Evolutionary conservation across 2,329 filamentous ascomycete species (phyloP), one percentile per base, ranked within the genome.

Genomic region (Xylogone sp.): DNA sequence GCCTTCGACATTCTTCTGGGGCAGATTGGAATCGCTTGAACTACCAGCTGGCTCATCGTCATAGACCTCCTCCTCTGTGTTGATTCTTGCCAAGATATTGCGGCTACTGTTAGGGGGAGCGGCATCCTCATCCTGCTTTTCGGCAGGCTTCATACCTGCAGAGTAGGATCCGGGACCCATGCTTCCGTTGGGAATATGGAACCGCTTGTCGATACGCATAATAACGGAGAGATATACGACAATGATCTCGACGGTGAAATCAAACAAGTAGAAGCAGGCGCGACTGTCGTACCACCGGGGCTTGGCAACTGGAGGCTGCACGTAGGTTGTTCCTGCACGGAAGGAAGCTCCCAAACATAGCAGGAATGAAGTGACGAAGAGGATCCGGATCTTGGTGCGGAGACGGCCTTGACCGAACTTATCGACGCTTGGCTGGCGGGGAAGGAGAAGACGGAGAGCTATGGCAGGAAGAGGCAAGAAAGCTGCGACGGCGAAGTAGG

Each of bases 221-320:
- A 87, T 62, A 0, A 84, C 77, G 21, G 76, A 68, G 20, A 87
- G 63, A 0, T 84, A 76, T 68, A 88, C 92, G 13, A 84, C 70
- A 31, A 89, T 81, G 24, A 86, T 62, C 68, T 95, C 90, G 34
- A 90, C 74, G 20, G 72, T 73, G 62, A 87, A 93, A 71, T 88
- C 87, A 72, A 93, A 88, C 63, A 83, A 71, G 71, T 92, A 95
- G 73, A 89, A 94, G 60, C 79, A 81, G 2, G 82, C 79, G 64
- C 85, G 87, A 63, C 72, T 72, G 60, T 88, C 79, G 66, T 84
- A 93, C 77, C 84, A 87, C 2, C 83, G 83, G 1, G 87, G 82
- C 50, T 80, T 45, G 13, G 44, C 71, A 50, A 63, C 60, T 2
- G 74, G 79, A 24, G 75, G 77, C 1, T 72, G 61, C 2, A 55